These are phyloP conservation scores for Mortierella sp. DNA, from an alignment of 371 early-diverging fungal species.

Conservation along the genomic window DNA sequence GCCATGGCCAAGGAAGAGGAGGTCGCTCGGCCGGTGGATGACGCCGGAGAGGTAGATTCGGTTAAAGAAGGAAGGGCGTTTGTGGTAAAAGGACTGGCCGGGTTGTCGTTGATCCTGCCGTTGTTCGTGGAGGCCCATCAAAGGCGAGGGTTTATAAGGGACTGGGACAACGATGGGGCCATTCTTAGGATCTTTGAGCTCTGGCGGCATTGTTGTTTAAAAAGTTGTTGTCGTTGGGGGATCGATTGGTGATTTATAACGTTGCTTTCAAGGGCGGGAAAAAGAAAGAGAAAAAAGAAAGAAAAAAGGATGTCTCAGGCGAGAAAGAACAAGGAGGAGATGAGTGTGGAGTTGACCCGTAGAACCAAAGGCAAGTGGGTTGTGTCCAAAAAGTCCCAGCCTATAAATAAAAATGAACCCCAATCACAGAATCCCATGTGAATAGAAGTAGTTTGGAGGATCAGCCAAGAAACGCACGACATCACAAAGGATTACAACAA, in stretches of 20 bases:
- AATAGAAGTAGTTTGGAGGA: background rate
- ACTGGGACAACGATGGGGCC: background rate
- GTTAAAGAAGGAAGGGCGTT: constrained; percentile 15
- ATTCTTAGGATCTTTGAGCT: constrained; percentile 18
- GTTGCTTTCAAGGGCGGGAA: background rate
- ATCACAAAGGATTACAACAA: background rate
- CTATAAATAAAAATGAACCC: background rate
- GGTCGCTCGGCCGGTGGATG: constrained; percentile 32
- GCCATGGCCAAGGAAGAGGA: constrained; percentile 17
- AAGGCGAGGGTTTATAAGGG: background rate
- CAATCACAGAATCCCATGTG: constrained; percentile 7
- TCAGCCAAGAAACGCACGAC: background rate
- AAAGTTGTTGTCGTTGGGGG: background rate
- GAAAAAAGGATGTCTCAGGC: background rate
- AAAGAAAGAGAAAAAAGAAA: background rate
- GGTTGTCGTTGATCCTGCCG: too few species aligned
- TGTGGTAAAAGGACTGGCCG: background rate
- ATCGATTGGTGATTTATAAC: background rate
- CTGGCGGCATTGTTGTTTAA: constrained; percentile 20
- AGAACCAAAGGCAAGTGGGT: too few species aligned
- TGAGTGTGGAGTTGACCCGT: background rate
- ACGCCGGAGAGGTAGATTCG: constrained; percentile 40
- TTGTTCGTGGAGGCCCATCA: background rate
- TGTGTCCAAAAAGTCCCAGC: too few species aligned
- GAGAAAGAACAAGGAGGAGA: background rate